Evolutionary conservation across 208 protist species (phyloP).

Genomic region (Balamuthia mandrillaris): DNA sequence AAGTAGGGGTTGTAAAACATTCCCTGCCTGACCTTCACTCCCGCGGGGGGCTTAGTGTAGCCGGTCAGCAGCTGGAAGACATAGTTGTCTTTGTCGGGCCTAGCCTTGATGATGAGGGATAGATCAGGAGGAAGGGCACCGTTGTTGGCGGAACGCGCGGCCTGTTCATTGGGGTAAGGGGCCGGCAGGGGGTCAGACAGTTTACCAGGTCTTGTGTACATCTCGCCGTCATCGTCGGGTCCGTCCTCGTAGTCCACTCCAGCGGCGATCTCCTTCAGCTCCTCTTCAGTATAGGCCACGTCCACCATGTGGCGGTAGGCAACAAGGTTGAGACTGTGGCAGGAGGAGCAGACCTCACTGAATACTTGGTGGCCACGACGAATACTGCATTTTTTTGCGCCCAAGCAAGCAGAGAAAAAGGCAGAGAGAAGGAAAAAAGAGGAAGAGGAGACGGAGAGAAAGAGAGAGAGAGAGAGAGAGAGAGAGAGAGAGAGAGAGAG

Average conservation of each 20-base stretch:
- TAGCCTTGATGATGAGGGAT: constrained; percentile 92
- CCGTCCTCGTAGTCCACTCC: constrained; percentile 80
- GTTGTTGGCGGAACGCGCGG: constrained; percentile 90
- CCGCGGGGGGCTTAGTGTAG: constrained; percentile 83
- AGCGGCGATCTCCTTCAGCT: constrained; percentile 89
- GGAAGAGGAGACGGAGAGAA: not conserved
- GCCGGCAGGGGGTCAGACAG: constrained; percentile 91
- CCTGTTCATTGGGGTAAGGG: constrained; percentile 95
- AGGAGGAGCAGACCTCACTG: constrained; percentile 95
- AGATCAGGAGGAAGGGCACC: constrained; percentile 96
- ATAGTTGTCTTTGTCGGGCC: constrained; percentile 91
- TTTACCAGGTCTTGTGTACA: constrained; percentile 92
- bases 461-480: not conserved
- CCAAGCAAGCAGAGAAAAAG: not conserved
- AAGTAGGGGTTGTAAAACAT: constrained; percentile 98
- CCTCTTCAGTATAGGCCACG: constrained; percentile 87
- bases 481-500: not conserved
- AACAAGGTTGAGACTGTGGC: constrained; percentile 91
- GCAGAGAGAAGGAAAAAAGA: not conserved
- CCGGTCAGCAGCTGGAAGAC: constrained; percentile 95
- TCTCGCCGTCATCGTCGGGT: constrained; percentile 90
- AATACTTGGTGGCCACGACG: constrained; percentile 95
- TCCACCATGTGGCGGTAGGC: constrained; percentile 94
- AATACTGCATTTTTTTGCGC: constrained; percentile 59
- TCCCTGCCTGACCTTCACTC: constrained; percentile 87